Conservation (phyloP, 2,329 filamentous ascomycete genomes). For the Xylariaceae sp. region DNA sequence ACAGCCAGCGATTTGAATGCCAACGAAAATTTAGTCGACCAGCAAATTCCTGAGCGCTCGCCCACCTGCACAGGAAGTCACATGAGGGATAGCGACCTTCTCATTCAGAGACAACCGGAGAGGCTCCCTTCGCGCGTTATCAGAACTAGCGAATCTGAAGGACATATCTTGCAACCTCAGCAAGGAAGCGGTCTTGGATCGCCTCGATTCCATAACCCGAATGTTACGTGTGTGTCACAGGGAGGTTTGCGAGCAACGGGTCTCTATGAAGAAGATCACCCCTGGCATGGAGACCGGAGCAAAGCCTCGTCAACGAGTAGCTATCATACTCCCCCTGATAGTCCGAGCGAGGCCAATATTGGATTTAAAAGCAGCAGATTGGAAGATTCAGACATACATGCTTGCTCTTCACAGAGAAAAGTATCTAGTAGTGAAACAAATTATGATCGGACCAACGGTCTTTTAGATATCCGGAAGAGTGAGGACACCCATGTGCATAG, state of each 20-base stretch:
- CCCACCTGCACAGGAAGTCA: not conserved
- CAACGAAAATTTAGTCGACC: not conserved
- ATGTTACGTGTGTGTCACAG: not conserved
- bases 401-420: not conserved
- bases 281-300: not conserved
- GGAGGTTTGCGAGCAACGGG: not conserved
- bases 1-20: not conserved
- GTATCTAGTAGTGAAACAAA: not conserved
- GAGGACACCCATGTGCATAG: too few relatives aligned
- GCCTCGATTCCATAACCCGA: not conserved
- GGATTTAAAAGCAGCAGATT: not conserved
- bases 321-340: not conserved
- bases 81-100: not conserved
- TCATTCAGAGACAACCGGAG: not conserved
- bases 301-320: not conserved
- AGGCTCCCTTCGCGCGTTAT: not conserved
- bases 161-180: not conserved
- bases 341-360: not conserved
- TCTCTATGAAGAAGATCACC: not conserved
- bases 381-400: not conserved
- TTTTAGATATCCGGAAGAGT: not conserved
- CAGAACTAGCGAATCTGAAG: not conserved
- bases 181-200: not conserved
- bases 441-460: not conserved
- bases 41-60: not conserved